phyloP scores from a whole-genome alignment of 1,139 yeast genomes.

The Candida albicans region DNA sequence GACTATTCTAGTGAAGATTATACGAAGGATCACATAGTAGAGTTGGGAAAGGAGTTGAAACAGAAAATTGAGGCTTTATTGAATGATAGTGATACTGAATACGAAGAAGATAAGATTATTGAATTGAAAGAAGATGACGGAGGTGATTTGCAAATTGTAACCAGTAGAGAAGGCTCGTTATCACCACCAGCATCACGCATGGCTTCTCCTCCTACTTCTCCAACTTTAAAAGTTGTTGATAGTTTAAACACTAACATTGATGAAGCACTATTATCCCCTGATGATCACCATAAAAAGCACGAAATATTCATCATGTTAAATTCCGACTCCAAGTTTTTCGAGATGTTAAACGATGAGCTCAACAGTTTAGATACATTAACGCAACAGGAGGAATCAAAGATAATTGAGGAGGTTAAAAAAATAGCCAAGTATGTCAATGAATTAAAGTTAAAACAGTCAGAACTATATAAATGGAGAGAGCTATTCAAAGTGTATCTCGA shows the following conservation, averaged over 20 bases:
- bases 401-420: slow-evolving; percentile 43
- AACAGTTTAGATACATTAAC: slow-evolving; percentile 50
- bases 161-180: slow-evolving; percentile 15
- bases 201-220: slow-evolving; percentile 7
- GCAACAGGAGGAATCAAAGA: slow-evolving; percentile 42
- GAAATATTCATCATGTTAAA: slow-evolving; percentile 41
- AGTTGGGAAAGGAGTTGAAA: slow-evolving; percentile 33
- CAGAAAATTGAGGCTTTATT: slow-evolving; percentile 31
- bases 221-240: slow-evolving; percentile 3
- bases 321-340: slow-evolving; percentile 54
- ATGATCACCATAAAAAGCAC: slow-evolving; percentile 11
- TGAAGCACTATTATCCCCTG: slow-evolving; percentile 7
- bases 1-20: slow-evolving; percentile 32
- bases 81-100: slow-evolving; percentile 17
- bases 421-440: slow-evolving; percentile 31
- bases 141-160: slow-evolving; percentile 13
- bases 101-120: slow-evolving; percentile 15
- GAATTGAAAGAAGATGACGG: slow-evolving; percentile 19
- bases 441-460: slow-evolving; percentile 39
- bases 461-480: slow-evolving; percentile 71
- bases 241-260: slow-evolving; percentile 5
- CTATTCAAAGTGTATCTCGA: slow-evolving; percentile 65
- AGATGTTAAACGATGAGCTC: slow-evolving; percentile 57
- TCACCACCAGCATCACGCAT: slow-evolving; percentile 14
- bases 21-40: slow-evolving; percentile 39